These are phyloP conservation scores for Benincasa hispida DNA, from an alignment of 306 rosid species.

Conservation along the genomic window DNA sequence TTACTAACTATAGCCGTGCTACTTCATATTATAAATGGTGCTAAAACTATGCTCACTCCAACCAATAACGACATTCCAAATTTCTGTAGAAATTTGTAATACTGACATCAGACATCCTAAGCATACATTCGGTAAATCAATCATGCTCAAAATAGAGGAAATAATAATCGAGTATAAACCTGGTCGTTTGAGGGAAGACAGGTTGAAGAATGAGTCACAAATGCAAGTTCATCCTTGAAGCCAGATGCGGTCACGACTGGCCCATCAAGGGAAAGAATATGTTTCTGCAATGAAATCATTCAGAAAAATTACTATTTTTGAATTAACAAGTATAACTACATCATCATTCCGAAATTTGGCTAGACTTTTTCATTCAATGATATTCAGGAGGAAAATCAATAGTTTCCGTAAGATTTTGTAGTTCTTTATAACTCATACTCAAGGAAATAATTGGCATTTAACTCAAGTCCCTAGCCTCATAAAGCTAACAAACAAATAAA, in stretches of 20 bases:
- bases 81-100: background rate
- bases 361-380: background rate
- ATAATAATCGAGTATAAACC: slow-evolving; percentile 23
- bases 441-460: background rate
- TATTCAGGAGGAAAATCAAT: background rate
- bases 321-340: background rate
- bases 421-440: background rate
- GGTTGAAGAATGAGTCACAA: slow-evolving; percentile 71
- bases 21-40: background rate
- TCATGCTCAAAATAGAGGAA: background rate
- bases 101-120: background rate
- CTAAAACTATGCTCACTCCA: background rate
- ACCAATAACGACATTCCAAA: background rate
- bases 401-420: background rate
- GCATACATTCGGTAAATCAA: background rate
- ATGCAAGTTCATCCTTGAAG: slow-evolving; percentile 66
- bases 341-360: background rate
- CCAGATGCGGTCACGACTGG: slow-evolving; percentile 93
- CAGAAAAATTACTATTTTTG: slow-evolving; percentile 3
- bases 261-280: slow-evolving; percentile 67
- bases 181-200: slow-evolving; percentile 65
- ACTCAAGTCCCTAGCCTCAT: background rate
- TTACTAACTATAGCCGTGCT: background rate
- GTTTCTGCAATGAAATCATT: slow-evolving; percentile 43
- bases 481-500: background rate